A percentile compares a stretch with the other conserved stretches of the same genome.
phyloP scores from a whole-genome alignment of 2,329 filamentous ascomycete genomes.

The Gliomastix tumulicola region DNA sequence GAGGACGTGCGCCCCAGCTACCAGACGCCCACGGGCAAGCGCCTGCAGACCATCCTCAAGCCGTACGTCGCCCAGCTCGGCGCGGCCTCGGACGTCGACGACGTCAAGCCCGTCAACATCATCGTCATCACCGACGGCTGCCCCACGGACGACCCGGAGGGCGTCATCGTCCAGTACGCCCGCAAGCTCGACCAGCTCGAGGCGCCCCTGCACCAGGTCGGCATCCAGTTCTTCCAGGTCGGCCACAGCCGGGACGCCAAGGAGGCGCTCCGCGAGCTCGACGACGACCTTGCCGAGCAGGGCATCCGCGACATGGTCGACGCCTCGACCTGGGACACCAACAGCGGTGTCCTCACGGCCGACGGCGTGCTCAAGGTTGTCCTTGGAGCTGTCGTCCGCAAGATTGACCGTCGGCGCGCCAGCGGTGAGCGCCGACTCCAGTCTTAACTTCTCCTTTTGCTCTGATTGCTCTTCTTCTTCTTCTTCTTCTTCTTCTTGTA shows the following conservation, averaged over 20 bases:
- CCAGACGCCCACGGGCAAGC: conserved; percentile 67
- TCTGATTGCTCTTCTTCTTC: neutral
- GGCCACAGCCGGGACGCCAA: conserved; percentile 63
- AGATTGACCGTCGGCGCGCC: conserved; percentile 20
- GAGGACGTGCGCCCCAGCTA: conserved; percentile 54
- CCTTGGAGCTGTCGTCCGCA: conserved; percentile 63
- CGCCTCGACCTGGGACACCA: conserved; percentile 67
- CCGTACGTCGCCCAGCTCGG: conserved; percentile 54
- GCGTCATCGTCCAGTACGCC: conserved; percentile 59
- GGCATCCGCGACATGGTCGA: conserved; percentile 83
- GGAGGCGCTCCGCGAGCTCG: conserved; percentile 61
- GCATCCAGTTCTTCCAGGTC: conserved; percentile 95
- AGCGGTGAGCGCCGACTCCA: neutral
- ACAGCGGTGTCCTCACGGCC: conserved; percentile 45
- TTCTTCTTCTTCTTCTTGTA: neutral
- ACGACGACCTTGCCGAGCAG: conserved; percentile 57
- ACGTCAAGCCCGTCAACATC: conserved; percentile 75
- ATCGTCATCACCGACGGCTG: conserved; percentile 90
- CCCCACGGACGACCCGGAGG: conserved; percentile 72
- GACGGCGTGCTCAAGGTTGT: conserved; percentile 76
- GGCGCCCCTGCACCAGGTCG: conserved; percentile 75
- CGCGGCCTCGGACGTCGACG: conserved; percentile 29
- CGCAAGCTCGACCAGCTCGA: conserved; percentile 61
- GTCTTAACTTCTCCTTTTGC: neutral
- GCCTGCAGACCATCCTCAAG: conserved; percentile 63